A percentile compares a stretch with the other conserved stretches of the same genome.
Evolutionary conservation across 805 yeast species (phyloP).

Genomic region (Nakazawaea pomicola): DNA sequence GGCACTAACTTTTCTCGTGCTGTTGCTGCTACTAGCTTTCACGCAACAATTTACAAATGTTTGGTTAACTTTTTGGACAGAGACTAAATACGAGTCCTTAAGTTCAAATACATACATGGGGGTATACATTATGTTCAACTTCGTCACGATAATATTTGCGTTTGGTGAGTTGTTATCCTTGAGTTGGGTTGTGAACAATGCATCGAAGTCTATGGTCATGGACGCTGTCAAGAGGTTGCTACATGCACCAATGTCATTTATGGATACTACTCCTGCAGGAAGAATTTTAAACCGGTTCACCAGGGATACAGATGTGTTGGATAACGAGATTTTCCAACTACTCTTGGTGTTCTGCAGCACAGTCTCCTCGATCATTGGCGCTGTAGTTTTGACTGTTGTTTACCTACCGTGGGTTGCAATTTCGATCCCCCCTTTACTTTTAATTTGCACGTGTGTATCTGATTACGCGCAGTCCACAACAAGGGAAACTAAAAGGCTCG

Average conservation of each 20-base stretch:
- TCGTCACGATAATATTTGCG: constrained; percentile 41
- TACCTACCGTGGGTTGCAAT: constrained; percentile 74
- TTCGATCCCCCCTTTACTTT: constrained; percentile 48
- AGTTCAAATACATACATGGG: constrained; percentile 64
- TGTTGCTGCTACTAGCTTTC: constrained; percentile 36
- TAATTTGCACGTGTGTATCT: constrained; percentile 36
- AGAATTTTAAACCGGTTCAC: constrained; percentile 81
- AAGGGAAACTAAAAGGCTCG: constrained; percentile 46
- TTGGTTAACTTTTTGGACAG: constrained; percentile 83
- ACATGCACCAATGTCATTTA: constrained; percentile 75
- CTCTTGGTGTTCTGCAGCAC: constrained; percentile 54
- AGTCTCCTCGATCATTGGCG: constrained; percentile 50
- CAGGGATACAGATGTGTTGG: constrained; percentile 79
- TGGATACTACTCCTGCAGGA: constrained; percentile 86
- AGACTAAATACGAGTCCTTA: constrained; percentile 40
- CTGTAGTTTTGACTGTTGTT: constrained; percentile 57
- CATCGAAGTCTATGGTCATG: constrained; percentile 54
- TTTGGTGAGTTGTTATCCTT: constrained; percentile 37
- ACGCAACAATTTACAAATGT: constrained; percentile 54
- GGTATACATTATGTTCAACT: constrained; percentile 55
- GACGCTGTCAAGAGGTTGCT: constrained; percentile 54
- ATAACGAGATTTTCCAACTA: constrained; percentile 71
- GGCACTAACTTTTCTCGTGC: not conserved
- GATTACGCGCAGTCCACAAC: constrained; percentile 45
- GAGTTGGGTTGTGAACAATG: constrained; percentile 44